A percentile compares a stretch with the other conserved stretches of the same genome.
Evolutionary conservation across 1,284 basidiomycete species (phyloP).

Genomic region (Vanrija sp.): DNA sequence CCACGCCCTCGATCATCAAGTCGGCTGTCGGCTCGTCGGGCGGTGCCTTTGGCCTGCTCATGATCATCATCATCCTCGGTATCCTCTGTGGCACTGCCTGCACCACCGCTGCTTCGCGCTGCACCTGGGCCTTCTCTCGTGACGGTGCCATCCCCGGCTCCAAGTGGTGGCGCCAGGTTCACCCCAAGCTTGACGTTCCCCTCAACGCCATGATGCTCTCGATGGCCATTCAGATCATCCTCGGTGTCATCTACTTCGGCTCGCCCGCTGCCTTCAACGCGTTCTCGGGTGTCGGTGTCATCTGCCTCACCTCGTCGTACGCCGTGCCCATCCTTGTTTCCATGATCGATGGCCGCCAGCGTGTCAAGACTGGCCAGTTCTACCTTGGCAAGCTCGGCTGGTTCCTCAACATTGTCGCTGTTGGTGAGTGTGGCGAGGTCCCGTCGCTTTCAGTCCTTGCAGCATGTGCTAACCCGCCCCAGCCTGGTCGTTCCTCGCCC

Average conservation of each 20-base stretch:
- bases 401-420: constrained; percentile 35
- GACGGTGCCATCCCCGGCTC: constrained; percentile 50
- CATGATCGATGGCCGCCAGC: constrained; percentile 41
- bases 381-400: constrained; percentile 45
- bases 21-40: constrained; percentile 45
- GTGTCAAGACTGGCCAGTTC: constrained; percentile 32
- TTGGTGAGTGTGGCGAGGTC: not conserved
- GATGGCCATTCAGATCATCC: constrained; percentile 44
- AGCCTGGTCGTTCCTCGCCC: constrained; percentile 32
- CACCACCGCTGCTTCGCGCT: constrained; percentile 39
- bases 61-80: constrained; percentile 47
- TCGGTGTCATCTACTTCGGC: constrained; percentile 49
- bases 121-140: constrained; percentile 47
- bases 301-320: constrained; percentile 42
- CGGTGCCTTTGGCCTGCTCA: constrained; percentile 50
- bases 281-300: constrained; percentile 43
- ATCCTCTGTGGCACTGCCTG: constrained; percentile 47
- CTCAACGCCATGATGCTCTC: constrained; percentile 49
- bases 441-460: constrained; percentile 6
- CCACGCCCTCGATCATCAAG: constrained; percentile 48
- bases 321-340: constrained; percentile 48
- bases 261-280: constrained; percentile 43
- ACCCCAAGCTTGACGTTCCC: constrained; percentile 46
- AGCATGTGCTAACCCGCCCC: constrained; percentile 8
- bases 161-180: constrained; percentile 42